Evolutionary conservation across 148 eudicot species (phyloP).

Genomic region (Chenopodium album): DNA sequence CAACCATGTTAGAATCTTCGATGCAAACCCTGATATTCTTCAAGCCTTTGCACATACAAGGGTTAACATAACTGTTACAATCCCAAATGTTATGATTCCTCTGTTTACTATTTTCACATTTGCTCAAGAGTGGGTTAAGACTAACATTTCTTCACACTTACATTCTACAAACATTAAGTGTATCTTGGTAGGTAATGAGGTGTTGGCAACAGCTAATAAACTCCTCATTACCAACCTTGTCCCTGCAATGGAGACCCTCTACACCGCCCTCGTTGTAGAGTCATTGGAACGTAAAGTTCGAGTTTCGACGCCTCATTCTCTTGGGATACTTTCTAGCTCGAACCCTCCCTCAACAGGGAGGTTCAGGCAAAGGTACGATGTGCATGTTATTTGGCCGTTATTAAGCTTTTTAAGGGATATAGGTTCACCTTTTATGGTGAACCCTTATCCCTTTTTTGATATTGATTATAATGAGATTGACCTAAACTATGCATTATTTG

Average conservation of each 20-base stretch:
- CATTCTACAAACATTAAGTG: conserved; percentile 49
- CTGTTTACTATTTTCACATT: conserved; percentile 34
- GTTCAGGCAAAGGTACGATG: conserved; percentile 55
- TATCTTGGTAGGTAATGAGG: conserved; percentile 70
- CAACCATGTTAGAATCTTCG: conserved; percentile 58
- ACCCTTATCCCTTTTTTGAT: conserved; percentile 66
- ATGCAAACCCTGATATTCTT: conserved; percentile 40
- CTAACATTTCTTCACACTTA: conserved; percentile 36
- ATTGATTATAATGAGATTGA: conserved; percentile 27
- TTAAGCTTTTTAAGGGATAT: conserved; percentile 49
- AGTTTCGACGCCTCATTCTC: conserved; percentile 66
- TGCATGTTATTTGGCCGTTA: conserved; percentile 48
- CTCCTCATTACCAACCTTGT: conserved; percentile 45
- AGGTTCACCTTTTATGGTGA: conserved; percentile 59
- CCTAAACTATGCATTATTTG: conserved; percentile 50
- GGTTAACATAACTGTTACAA: conserved; percentile 46
- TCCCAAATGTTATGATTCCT: conserved; percentile 61
- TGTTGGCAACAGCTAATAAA: conserved; percentile 47
- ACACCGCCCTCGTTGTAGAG: conserved; percentile 42
- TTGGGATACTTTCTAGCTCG: conserved; percentile 52
- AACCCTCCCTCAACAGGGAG: conserved; percentile 58
- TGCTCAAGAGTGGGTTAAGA: conserved; percentile 52
- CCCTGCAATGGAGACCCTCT: conserved; percentile 56
- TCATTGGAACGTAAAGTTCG: conserved; percentile 36
- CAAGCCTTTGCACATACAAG: conserved; percentile 59